Evolutionary conservation across 495 filamentous ascomycete species (phyloP).

Genomic region (Penicillium ochrochloron): DNA sequence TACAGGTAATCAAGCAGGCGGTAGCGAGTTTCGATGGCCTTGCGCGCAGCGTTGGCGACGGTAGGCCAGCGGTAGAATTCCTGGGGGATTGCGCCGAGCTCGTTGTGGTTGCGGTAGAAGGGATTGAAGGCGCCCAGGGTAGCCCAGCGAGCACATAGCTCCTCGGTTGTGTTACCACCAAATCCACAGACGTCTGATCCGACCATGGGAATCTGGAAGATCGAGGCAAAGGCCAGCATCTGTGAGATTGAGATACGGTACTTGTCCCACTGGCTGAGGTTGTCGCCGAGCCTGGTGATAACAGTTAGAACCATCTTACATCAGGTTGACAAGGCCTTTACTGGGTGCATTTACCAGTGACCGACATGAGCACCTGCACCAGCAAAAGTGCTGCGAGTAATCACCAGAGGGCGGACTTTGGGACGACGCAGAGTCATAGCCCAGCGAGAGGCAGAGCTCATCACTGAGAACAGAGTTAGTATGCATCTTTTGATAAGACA

Average conservation of each 20-base stretch:
- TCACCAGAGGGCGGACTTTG: slow-evolving; percentile 69
- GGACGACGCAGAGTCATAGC: slow-evolving; percentile 76
- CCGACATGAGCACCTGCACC: slow-evolving; percentile 79
- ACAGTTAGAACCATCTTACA: slow-evolving; percentile 1
- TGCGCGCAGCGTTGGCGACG: slow-evolving; percentile 68
- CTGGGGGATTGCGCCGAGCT: slow-evolving; percentile 56
- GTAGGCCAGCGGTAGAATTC: slow-evolving; percentile 78
- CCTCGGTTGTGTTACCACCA: slow-evolving; percentile 69
- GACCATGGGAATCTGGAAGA: slow-evolving; percentile 88
- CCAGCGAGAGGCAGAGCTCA: slow-evolving; percentile 67
- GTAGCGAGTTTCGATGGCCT: slow-evolving; percentile 77
- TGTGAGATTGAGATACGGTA: slow-evolving; percentile 71
- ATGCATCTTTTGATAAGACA: not conserved
- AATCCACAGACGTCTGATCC: slow-evolving; percentile 86
- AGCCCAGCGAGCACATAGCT: slow-evolving; percentile 84
- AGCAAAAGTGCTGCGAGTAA: slow-evolving; percentile 83
- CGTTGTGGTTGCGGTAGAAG: slow-evolving; percentile 85
- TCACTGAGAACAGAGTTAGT: slow-evolving; percentile 55
- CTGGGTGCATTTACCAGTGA: slow-evolving; percentile 62
- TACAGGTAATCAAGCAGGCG: slow-evolving; percentile 81
- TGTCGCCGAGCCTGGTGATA: slow-evolving; percentile 69
- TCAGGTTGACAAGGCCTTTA: not conserved
- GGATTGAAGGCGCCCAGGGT: slow-evolving; percentile 79
- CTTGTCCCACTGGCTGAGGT: slow-evolving; percentile 71
- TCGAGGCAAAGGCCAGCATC: slow-evolving; percentile 73